Evolutionary conservation across 192 early-diverging fungal genomes (phyloP), one percentile per base, ranked within the genome.

Genomic region (Gamsiella multidivaricata): DNA sequence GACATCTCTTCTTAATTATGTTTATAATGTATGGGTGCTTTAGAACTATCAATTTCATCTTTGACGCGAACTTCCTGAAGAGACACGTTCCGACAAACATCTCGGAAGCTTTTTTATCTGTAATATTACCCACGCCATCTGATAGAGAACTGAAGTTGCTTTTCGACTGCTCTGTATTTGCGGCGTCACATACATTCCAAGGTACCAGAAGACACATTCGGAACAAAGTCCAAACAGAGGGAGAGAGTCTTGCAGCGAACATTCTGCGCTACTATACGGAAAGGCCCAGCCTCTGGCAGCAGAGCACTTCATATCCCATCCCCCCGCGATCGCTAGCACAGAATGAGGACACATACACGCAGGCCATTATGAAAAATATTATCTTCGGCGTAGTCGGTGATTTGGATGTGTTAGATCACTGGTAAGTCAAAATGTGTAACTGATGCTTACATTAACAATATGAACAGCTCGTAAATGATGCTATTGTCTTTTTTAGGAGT

Each of bases 311-410:
- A 3, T 54, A 28, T 29, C 26, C 26, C 14, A 25, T 31, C 7
- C 25, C 52, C 5, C 5, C 5, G 28, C 29, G 25, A 5, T 28
- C 26, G 9, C 7, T 54, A 6, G 7, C n/a, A 25, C 15, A 4
- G 17, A 54, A 54, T 29, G 52, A 54, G 28, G 52, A 54, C 17
- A 54, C 52, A 4, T 54, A 29, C 52, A 54, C 26, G 4, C 52
- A 54, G 5, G 3, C 6, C 29, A 17, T 17, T 8, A 25, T 54
- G 25, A 23, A 17, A 8, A 28, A 7, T 8, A 29, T 54, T 25
- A 54, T 54, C 26, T 5, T 23, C 29, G 52, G 52, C 15, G 25
- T 54, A 8, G 3, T 59, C 15, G n/a, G 57, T 15, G 57, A 43
- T 17, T 20, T 59, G 25, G 39, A 59, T 2, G 3, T 59, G 3